Conservation (phyloP, 805 yeast genomes). For the Diddensiella caesifluorescens region DNA sequence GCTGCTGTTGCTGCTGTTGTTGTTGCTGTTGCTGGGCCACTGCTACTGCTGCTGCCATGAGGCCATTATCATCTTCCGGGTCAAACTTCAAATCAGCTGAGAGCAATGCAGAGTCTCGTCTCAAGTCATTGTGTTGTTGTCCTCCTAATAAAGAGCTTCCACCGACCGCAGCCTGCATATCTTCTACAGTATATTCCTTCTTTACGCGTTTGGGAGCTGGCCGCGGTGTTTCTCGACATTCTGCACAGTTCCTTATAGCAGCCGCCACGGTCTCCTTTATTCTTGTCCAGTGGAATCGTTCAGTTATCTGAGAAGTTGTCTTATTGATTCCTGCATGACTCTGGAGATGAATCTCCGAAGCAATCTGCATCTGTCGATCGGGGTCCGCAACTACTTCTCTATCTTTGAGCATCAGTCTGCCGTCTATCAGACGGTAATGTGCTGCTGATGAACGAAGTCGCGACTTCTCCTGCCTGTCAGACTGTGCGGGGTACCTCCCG, state of each 20-base stretch:
- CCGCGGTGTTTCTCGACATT: slow-evolving; percentile 52
- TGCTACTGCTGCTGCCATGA: slow-evolving; percentile 53
- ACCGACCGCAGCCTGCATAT: slow-evolving; percentile 23
- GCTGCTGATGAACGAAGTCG: slow-evolving; percentile 73
- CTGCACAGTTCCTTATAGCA: slow-evolving; percentile 69
- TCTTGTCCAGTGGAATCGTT: slow-evolving; percentile 84
- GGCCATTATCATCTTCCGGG: slow-evolving; percentile 42
- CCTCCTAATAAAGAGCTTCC: slow-evolving; percentile 7
- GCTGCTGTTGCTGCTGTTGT: slow-evolving; percentile 11
- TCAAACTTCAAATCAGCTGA: slow-evolving; percentile 30
- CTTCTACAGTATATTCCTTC: slow-evolving; percentile 24
- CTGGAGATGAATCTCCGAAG: slow-evolving; percentile 59
- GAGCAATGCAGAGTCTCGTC: slow-evolving; percentile 4
- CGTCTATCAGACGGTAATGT: slow-evolving; percentile 66
- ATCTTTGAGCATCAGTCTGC: slow-evolving; percentile 69
- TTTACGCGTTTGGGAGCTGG: slow-evolving; percentile 25
- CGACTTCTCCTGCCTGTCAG: slow-evolving; percentile 82
- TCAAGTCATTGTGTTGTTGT: slow-evolving; percentile 2
- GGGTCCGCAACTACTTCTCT: slow-evolving; percentile 81
- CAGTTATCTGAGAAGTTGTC: slow-evolving; percentile 71
- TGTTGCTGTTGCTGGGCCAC: slow-evolving; percentile 36
- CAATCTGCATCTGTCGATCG: slow-evolving; percentile 65
- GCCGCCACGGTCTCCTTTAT: slow-evolving; percentile 82
- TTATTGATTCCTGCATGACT: slow-evolving; percentile 87
- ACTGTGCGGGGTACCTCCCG: slow-evolving; percentile 79